Percentiles rank a stretch among this genome's conserved stretches.
phyloP scores from a whole-genome alignment of 140 eudicot genomes.

The Stevia rebaudiana region DNA sequence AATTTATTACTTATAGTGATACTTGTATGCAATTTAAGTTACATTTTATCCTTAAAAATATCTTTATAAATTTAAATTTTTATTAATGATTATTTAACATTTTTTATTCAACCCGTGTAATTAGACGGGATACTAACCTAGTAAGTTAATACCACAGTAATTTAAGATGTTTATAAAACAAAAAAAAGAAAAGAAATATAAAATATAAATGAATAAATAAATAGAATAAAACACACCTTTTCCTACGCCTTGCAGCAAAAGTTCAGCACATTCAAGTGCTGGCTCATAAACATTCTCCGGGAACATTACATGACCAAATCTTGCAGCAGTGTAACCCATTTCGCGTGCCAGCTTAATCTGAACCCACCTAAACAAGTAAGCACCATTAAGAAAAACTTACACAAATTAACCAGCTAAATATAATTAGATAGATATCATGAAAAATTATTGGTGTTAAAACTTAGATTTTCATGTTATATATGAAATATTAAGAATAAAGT shows the following conservation, averaged over 20 bases:
- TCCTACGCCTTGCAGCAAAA: constrained; percentile 91
- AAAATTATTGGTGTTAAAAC: not conserved
- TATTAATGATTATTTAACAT: no score
- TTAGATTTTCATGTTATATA: no score
- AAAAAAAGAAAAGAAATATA: no score
- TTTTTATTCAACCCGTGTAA: no score
- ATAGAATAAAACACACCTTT: constrained; percentile 57
- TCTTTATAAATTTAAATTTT: no score
- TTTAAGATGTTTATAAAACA: no score
- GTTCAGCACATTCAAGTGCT: constrained; percentile 77
- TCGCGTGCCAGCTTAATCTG: constrained; percentile 94
- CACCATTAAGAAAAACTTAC: constrained; percentile 36
- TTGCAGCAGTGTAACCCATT: constrained; percentile 93
- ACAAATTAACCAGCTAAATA: constrained; percentile 15
- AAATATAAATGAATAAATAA: no score
- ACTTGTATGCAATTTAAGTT: no score
- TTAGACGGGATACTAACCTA: no score
- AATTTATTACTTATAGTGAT: no score
- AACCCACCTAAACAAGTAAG: constrained; percentile 68
- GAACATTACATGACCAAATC: constrained; percentile 98
- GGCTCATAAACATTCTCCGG: constrained; percentile 99
- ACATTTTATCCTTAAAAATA: no score
- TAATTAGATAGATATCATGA: not conserved
- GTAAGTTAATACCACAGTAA: not conserved
- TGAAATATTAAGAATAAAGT: no score